Conservation (phyloP, 1,284 basidiomycete species). For the Trametes polyzona region DNA sequence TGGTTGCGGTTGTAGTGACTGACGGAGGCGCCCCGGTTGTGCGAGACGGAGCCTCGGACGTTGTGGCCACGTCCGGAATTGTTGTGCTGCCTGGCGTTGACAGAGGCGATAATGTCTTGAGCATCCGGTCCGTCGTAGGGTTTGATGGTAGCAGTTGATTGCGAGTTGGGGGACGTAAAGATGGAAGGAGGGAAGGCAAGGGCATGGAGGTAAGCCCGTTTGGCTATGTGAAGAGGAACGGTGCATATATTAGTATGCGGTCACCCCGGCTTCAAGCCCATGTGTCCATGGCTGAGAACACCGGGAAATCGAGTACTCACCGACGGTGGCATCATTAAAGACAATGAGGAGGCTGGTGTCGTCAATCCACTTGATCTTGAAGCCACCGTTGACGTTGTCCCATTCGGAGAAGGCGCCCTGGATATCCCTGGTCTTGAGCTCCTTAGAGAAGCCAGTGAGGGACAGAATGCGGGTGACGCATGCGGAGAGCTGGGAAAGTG, state of each 20-base stretch:
- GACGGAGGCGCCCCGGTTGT: slow-evolving; percentile 46
- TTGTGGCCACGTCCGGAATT: slow-evolving; percentile 67
- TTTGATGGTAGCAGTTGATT: slow-evolving; percentile 63
- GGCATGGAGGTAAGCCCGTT: slow-evolving; percentile 91
- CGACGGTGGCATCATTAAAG: slow-evolving; percentile 83
- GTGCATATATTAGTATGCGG: slow-evolving; percentile 16
- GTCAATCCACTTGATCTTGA: slow-evolving; percentile 99
- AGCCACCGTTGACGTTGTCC: slow-evolving; percentile 87
- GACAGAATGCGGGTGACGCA: slow-evolving; percentile 95
- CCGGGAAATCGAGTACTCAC: slow-evolving; percentile 51
- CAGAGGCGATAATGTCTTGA: slow-evolving; percentile 85
- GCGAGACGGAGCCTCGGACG: slow-evolving; percentile 48
- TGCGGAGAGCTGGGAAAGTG: slow-evolving; percentile 83
- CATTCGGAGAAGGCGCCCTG: slow-evolving; percentile 90
- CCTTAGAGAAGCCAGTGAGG: slow-evolving; percentile 89
- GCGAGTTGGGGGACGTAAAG: slow-evolving; percentile 61
- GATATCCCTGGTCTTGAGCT: slow-evolving; percentile 97
- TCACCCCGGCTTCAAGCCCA: no score
- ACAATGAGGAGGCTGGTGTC: slow-evolving; percentile 96
- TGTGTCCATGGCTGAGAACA: not conserved
- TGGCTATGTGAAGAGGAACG: slow-evolving; percentile 51
- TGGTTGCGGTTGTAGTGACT: slow-evolving; percentile 70
- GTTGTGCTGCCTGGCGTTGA: slow-evolving; percentile 76
- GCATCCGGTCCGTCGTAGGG: slow-evolving; percentile 97
- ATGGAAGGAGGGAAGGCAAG: slow-evolving; percentile 82